phyloP scores from a whole-genome alignment of 306 rosid species.

The Carpinus viminea region DNA sequence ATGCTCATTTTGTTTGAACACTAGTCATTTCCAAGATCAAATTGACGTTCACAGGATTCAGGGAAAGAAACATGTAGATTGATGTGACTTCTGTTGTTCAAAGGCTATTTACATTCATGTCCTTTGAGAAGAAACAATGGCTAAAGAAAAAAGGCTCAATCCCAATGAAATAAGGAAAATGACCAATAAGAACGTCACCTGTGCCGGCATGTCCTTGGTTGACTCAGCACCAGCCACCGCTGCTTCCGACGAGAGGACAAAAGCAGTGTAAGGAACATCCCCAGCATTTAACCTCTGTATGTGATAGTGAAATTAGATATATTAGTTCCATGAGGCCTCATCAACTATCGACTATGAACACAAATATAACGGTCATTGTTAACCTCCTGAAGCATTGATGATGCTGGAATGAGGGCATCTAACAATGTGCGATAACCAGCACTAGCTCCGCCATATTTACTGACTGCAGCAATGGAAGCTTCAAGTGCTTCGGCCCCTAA shows the following conservation, averaged over 20 bases:
- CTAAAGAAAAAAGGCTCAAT: neutral
- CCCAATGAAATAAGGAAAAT: conserved; percentile 8
- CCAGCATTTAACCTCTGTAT: conserved; percentile 73
- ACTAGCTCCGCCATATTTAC: conserved; percentile 91
- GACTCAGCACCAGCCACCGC: conserved; percentile 86
- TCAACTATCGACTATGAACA: conserved; percentile 24
- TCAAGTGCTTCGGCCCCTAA: conserved; percentile 88
- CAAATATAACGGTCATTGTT: conserved; percentile 15
- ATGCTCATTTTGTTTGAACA: neutral
- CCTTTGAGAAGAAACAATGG: neutral
- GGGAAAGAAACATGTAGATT: neutral
- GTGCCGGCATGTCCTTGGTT: conserved; percentile 83
- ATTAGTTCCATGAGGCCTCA: conserved; percentile 23
- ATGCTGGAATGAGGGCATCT: conserved; percentile 94
- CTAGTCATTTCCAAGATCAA: neutral
- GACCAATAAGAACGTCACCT: conserved; percentile 47
- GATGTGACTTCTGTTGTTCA: neutral
- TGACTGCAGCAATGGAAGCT: conserved; percentile 78
- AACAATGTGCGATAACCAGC: conserved; percentile 94
- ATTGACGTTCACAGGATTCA: neutral
- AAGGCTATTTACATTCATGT: neutral
- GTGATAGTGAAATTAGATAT: conserved; percentile 23
- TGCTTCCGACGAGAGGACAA: conserved; percentile 77
- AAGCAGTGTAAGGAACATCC: conserved; percentile 68
- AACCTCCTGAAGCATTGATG: conserved; percentile 72